phyloP scores from a whole-genome alignment of 176 grass and related monocot genomes.

The Rhipidocladum racemiflorum region DNA sequence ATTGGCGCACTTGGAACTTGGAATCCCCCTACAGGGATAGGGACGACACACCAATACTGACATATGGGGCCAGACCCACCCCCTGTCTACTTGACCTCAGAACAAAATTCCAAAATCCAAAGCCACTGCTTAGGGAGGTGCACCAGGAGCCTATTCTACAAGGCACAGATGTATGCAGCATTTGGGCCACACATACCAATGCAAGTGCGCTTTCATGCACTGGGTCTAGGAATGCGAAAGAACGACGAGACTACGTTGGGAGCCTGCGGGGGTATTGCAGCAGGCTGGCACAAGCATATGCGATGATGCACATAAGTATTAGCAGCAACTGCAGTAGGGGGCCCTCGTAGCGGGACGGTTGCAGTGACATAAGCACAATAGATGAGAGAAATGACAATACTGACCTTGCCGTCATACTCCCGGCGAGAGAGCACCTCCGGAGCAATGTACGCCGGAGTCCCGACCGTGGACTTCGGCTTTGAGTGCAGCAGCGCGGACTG shows the following conservation, averaged over 20 bases:
- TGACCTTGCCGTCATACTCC: conserved; percentile 83
- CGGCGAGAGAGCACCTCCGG: conserved; percentile 70
- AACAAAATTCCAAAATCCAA: conserved; percentile 32
- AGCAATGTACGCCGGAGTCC: conserved; percentile 78
- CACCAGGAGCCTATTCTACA: conserved; percentile 25
- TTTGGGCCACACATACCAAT: neutral
- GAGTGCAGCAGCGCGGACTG: conserved; percentile 76
- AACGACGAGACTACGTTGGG: neutral
- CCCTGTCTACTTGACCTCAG: conserved; percentile 23
- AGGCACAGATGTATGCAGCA: neutral
- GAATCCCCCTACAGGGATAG: conserved; percentile 36
- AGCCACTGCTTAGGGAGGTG: neutral
- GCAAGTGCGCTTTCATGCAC: conserved; percentile 12
- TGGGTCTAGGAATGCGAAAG: conserved; percentile 14
- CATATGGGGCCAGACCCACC: conserved; percentile 25
- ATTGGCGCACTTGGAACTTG: conserved; percentile 40
- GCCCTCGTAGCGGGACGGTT: neutral
- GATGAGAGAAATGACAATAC: conserved; percentile 16
- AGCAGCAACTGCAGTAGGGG: neutral
- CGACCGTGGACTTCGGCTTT: conserved; percentile 71
- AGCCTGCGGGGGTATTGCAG: neutral
- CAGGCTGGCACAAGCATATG: conserved; percentile 25
- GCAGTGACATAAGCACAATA: neutral
- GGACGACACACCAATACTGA: conserved; percentile 22
- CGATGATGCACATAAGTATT: neutral